A percentile compares a stretch with the other conserved stretches of the same genome.
Evolutionary conservation across 1,284 basidiomycete species (phyloP).

Genomic region (Takashimella tepidaria): DNA sequence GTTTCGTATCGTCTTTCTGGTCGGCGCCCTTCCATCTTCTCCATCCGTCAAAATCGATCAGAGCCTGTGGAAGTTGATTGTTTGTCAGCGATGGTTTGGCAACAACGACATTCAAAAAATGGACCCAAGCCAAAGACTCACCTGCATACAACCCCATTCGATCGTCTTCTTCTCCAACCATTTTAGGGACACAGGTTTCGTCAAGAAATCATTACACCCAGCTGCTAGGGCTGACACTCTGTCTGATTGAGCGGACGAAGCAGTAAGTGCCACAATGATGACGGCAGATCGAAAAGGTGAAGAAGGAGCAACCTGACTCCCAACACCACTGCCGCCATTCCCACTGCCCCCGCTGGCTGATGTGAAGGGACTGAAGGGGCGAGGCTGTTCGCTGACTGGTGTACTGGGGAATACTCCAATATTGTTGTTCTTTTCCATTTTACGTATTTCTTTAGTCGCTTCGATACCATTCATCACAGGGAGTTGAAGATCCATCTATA

Average conservation of each 20-base stretch:
- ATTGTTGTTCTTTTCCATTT: conserved; percentile 66
- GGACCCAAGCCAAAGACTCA: conserved; percentile 15
- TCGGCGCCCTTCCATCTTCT: conserved; percentile 43
- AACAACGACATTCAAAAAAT: background rate
- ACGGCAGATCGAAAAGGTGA: conserved; percentile 78
- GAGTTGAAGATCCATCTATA: conserved; percentile 98
- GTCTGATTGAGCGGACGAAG: conserved; percentile 86
- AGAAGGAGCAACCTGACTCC: conserved; percentile 2
- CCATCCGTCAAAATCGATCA: conserved; percentile 51
- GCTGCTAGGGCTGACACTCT: conserved; percentile 92
- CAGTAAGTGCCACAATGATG: conserved; percentile 97
- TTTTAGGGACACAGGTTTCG: conserved; percentile 88
- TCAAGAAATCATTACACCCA: conserved; percentile 98
- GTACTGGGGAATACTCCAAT: conserved; percentile 65
- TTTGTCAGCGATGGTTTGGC: background rate
- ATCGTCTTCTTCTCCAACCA: conserved; percentile 99
- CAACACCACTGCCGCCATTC: background rate
- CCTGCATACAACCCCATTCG: conserved; percentile 73
- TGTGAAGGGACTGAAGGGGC: conserved; percentile 15
- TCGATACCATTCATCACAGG: conserved; percentile 98
- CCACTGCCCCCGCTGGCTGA: background rate
- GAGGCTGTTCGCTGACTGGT: conserved; percentile 55
- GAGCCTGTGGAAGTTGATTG: conserved; percentile 35
- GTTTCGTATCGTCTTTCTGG: conserved; percentile 32
- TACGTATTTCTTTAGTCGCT: conserved; percentile 92